Conservation (phyloP, 192 early-diverging fungal genomes). For the Gamsiella multidivaricata region DNA sequence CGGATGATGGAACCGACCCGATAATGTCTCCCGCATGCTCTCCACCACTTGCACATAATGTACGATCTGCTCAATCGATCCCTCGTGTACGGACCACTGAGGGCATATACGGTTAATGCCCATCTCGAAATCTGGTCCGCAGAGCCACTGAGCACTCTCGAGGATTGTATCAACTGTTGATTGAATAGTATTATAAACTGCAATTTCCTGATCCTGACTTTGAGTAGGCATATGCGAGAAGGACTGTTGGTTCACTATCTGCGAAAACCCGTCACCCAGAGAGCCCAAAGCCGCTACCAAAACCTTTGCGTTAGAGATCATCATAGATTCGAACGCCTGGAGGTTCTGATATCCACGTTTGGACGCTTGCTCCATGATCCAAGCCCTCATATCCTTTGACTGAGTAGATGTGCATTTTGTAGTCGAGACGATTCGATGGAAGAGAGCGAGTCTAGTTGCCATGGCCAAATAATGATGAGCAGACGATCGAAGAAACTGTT, state of each 20-base stretch:
- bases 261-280: conserved; percentile 14
- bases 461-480: conserved; percentile 25
- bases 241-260: not conserved
- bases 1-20: conserved; percentile 44
- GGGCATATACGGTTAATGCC: conserved; percentile 46
- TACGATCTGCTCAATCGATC: conserved; percentile 34
- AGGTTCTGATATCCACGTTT: conserved; percentile 29
- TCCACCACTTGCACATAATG: conserved; percentile 49
- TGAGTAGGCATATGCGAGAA: not conserved
- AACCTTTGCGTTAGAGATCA: conserved; percentile 14
- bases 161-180: conserved; percentile 22
- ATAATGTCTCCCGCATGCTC: conserved; percentile 46
- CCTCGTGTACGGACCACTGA: conserved; percentile 31
- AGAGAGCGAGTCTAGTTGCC: conserved; percentile 38
- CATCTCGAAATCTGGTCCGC: conserved; percentile 50
- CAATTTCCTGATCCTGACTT: conserved; percentile 28
- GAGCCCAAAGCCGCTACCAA: conserved; percentile 2
- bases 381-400: conserved; percentile 27
- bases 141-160: conserved; percentile 42
- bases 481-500: not conserved
- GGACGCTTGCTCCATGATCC: conserved; percentile 28
- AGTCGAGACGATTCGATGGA: conserved; percentile 35
- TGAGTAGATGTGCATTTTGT: conserved; percentile 26
- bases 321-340: conserved; percentile 16
- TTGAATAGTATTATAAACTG: conserved; percentile 31